Evolutionary conservation across 1,139 yeast species (phyloP), one percentile per base, ranked within the genome.

Genomic region (Saccharomycopsis crataegensis): DNA sequence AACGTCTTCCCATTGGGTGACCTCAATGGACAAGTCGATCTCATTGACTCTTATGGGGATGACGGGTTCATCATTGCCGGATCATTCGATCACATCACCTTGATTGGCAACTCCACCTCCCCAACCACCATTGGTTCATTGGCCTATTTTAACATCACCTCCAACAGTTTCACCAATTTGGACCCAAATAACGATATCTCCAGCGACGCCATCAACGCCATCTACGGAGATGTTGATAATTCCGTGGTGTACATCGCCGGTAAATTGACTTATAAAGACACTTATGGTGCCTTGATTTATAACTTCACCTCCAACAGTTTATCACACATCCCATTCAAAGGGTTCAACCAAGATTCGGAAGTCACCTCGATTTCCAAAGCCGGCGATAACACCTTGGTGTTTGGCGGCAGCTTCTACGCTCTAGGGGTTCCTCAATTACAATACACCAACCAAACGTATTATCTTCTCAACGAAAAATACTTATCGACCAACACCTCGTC

Each of bases 211-310:
- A 79, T 86, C 5, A 70, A 68, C 28, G 70, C 87, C 0, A 72
- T 82, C 1, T 76, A 72, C 62, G 72, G 75, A 64, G 76, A 78
- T 62, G 62, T 71, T 2, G 78, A 76, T 57, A 67, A 70, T 37
- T 70, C 76, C 16, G 60, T 78, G 32, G 75, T 90, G 0, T 90
- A 87, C 64, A 76, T 88, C 52, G 99, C 98, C 9, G 99, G 99
- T 33, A 74, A 79, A 57, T 80, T 93, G 62, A 67, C 75, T 14
- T 83, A 70, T 56, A 72, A 79, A 56, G 68, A 73, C 44, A 75
- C 86, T 0, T 69, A 76, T 58, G 87, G 93, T 51, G 86, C 80
- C 0, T 83, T 88, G 9, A 69, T 82, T 8, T 91, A 88, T 74
- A 76, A 87, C 65, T 65, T 70, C n/a, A 61, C 75, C 0, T 62